phyloP scores from a whole-genome alignment of 2,329 filamentous ascomycete species.

The Lachnellula arida region DNA sequence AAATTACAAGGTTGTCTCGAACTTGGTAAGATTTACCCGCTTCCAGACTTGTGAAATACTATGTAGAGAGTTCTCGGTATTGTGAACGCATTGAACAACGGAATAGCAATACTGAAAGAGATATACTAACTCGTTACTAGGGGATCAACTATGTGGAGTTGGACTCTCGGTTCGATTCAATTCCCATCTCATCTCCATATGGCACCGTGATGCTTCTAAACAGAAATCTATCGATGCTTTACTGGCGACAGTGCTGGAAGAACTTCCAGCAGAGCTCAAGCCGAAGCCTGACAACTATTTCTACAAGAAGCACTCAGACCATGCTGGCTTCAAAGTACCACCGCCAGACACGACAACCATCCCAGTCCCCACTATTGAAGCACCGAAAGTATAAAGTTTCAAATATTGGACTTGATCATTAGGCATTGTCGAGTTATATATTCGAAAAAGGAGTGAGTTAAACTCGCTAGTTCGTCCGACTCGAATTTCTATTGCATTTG shows the following conservation, averaged over 20 bases:
- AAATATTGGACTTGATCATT: not conserved
- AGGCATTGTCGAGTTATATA: conserved; percentile 10
- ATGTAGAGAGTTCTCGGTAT: too few species aligned
- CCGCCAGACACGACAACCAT: conserved; percentile 21
- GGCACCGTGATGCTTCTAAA: conserved; percentile 85
- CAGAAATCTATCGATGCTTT: conserved; percentile 73
- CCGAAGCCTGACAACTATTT: conserved; percentile 70
- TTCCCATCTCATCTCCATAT: conserved; percentile 81
- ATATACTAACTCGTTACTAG: conserved; percentile 38
- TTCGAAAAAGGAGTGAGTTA: too few species aligned
- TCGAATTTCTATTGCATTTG: too few species aligned
- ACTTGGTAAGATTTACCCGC: conserved; percentile 47
- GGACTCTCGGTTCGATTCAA: conserved; percentile 86
- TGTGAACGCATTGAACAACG: not conserved
- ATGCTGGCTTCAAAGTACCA: conserved; percentile 71
- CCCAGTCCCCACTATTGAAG: conserved; percentile 22
- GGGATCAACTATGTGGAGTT: conserved; percentile 84
- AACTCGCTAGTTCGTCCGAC: too few species aligned
- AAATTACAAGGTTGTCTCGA: conserved; percentile 70
- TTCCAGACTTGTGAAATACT: not conserved
- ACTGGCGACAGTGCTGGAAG: conserved; percentile 65
- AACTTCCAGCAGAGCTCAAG: conserved; percentile 66
- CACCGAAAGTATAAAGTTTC: conserved; percentile 16
- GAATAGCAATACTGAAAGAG: not conserved
- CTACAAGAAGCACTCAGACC: conserved; percentile 88